Percentiles rank a stretch among this genome's conserved stretches.
These are phyloP conservation scores for Pythium brachiatum DNA, from an alignment of 352 stramenopile genomes.

Conservation along the genomic window DNA sequence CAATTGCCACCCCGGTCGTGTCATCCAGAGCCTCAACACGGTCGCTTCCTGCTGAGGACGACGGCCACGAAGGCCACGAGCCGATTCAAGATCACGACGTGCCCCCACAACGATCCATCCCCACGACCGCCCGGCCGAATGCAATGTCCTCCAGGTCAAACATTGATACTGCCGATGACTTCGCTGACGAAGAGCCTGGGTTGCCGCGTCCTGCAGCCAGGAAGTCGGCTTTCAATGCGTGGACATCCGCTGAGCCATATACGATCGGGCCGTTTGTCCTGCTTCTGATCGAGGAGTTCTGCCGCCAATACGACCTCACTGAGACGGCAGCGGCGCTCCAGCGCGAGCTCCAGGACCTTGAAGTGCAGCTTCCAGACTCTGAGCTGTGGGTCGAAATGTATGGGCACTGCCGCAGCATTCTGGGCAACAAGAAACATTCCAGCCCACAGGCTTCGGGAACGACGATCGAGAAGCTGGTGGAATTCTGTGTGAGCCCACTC, in stretches of 20 bases:
- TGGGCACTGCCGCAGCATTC: conserved; percentile 36
- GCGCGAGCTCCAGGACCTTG: conserved; percentile 35
- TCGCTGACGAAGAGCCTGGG: not conserved
- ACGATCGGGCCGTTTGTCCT: conserved; percentile 43
- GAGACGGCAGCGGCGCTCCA: conserved; percentile 35
- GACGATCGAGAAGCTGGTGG: conserved; percentile 52
- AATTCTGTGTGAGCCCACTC: conserved; percentile 39
- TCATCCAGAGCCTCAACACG: not conserved
- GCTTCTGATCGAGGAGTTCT: conserved; percentile 67
- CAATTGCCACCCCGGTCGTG: not conserved
- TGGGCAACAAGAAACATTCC: conserved; percentile 26
- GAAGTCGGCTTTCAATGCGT: conserved; percentile 12
- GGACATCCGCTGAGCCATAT: conserved; percentile 7
- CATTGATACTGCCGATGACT: not conserved
- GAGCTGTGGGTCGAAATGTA: conserved; percentile 67
- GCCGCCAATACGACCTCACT: conserved; percentile 32
- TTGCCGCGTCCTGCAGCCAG: not conserved
- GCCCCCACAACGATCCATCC: too few relatives aligned
- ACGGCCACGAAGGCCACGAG: not conserved
- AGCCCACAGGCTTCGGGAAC: conserved; percentile 3
- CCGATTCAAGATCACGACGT: too few relatives aligned
- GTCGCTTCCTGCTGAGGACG: not conserved
- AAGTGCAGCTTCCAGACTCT: conserved; percentile 21
- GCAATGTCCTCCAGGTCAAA: not conserved
- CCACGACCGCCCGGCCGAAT: too few relatives aligned